phyloP scores from a whole-genome alignment of 306 rosid species.

The Biancaea sappan region DNA sequence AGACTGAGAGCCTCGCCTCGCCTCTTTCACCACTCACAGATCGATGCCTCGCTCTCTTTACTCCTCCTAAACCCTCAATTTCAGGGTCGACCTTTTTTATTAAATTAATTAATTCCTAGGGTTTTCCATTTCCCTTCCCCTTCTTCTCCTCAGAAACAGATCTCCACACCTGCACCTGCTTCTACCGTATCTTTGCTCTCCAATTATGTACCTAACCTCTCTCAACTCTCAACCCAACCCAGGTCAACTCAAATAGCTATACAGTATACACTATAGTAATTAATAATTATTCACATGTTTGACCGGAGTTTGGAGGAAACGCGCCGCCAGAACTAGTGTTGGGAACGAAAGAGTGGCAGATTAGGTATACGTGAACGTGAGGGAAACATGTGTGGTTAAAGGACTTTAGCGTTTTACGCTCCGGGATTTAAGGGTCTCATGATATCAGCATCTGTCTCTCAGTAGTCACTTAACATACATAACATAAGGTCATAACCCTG shows the following conservation, averaged over 20 bases:
- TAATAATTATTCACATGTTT: too few species aligned
- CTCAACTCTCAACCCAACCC: not conserved
- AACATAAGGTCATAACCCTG: not conserved
- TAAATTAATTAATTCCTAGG: too few species aligned
- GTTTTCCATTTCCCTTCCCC: not conserved
- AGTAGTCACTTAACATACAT: too few species aligned
- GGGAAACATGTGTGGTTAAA: not conserved
- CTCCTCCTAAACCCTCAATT: not conserved
- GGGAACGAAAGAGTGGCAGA: not conserved
- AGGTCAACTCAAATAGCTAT: too few species aligned
- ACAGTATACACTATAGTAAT: too few species aligned
- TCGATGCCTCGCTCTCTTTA: not conserved
- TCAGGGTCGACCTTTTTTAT: not conserved
- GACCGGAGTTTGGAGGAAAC: slow-evolving; percentile 14
- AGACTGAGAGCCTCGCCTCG: not conserved
- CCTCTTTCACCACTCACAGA: not conserved
- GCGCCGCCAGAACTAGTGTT: not conserved
- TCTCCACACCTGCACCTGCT: not conserved
- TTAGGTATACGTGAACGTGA: not conserved
- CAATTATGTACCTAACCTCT: not conserved
- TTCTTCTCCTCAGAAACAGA: not conserved
- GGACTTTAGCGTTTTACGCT: not conserved
- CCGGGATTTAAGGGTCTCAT: slow-evolving; percentile 8
- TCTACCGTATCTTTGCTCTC: not conserved
- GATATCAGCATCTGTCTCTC: not conserved